Base-by-base conservation (phyloP, 2,329 filamentous ascomycete species). In the Alternaria arbusti region DNA sequence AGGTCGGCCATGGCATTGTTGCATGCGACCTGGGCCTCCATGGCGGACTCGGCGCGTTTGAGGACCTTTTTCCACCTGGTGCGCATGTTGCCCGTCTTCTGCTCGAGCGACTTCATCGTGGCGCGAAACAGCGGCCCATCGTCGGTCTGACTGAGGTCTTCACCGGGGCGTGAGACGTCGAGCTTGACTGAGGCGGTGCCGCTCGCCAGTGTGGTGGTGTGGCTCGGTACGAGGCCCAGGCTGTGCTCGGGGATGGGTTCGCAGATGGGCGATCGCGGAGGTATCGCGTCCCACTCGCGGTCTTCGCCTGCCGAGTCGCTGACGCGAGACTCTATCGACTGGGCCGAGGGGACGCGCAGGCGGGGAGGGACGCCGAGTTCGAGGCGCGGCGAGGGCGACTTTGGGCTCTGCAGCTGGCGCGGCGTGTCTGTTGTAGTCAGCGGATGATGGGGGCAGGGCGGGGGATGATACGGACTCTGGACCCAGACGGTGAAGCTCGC, bases 401-500 rank as follows among this genome's bases (percentile, higher is more conserved):
- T 79, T 7, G 78, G 80, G 63, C 81, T 83, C 43, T 74, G 74
- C n/a, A 82, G 65, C 67, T 66, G 77, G 72, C 72, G 70, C 46
- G 70, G 56, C 11, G 81, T 80, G 62, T 84, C 78, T 82, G 51
- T 15, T 25, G 25, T 59, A 17, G 64, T 70, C 51, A 72, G 70
- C 54, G 11, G 40, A 26, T 43, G 28, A 32, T 58, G 30, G 36
- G n/a, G 22, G 15, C 28, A 22, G n/a, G 15, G 28, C 43, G 25
- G 12, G 25, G 20, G 22, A 11, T 13, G 15, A 13, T 4, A 54
- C 86, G 76, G 85, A 90, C 92, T 95, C 72, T 95, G 88, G 62
- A 98, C 94, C 91, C 93, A 99, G 78, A 97, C 98, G 6, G 93
- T 94, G 82, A 99, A 98, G 77, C 90, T 94, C 13, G 93, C 94